A percentile compares a stretch with the other conserved stretches of the same genome.
phyloP scores from a whole-genome alignment of 306 rosid species.

The Prunus salicina region DNA sequence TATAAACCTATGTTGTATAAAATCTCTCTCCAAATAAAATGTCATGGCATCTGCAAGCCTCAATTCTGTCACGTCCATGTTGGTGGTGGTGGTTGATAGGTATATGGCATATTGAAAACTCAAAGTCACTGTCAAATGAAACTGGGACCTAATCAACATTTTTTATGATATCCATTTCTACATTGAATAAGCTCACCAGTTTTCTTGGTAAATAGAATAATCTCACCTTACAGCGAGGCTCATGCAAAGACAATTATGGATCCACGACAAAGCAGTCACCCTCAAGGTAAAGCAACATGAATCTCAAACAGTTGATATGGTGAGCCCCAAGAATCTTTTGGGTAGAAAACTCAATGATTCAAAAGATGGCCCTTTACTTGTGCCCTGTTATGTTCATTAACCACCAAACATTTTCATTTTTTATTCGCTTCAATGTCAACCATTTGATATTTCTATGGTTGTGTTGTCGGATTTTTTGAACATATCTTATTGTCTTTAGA shows the following conservation, averaged over 20 bases:
- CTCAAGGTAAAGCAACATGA: slow-evolving; percentile 14
- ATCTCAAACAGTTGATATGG: slow-evolving; percentile 16
- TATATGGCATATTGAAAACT: neutral
- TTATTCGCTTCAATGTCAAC: slow-evolving; percentile 13
- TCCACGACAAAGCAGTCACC: slow-evolving; percentile 22
- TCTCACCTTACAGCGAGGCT: slow-evolving; percentile 16
- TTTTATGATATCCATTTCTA: slow-evolving; percentile 9
- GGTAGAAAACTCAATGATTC: slow-evolving; percentile 4
- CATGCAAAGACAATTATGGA: slow-evolving; percentile 2
- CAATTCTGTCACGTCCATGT: neutral
- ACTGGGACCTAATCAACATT: slow-evolving; percentile 3
- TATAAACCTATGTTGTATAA: neutral
- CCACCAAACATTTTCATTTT: neutral
- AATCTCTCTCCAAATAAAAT: neutral
- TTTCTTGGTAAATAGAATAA: neutral
- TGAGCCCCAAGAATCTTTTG: slow-evolving; percentile 17
- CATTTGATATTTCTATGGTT: neutral
- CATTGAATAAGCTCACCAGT: neutral
- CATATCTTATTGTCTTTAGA: neutral
- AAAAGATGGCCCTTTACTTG: slow-evolving; percentile 1
- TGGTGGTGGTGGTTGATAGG: neutral
- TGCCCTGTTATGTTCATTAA: neutral
- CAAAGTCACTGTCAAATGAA: neutral
- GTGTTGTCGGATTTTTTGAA: neutral
- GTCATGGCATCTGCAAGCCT: neutral